Conservation (phyloP, 169 alveolate genomes). For the Toxoplasma gondii region DNA sequence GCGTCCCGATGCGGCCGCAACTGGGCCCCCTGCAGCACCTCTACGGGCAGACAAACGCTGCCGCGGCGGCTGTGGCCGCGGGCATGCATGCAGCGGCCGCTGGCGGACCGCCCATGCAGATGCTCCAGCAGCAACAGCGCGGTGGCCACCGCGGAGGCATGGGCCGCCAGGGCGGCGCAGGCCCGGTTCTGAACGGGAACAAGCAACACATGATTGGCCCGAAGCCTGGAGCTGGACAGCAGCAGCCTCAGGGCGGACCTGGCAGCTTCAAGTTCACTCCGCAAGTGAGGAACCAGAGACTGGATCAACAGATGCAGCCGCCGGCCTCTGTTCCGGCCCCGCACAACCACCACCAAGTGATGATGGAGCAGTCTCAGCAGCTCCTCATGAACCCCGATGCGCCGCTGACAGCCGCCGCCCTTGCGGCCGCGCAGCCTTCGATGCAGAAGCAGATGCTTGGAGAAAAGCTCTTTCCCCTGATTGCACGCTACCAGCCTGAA, state of each 20-base stretch:
- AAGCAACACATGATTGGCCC: not conserved
- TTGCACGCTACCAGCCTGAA: constrained; percentile 92
- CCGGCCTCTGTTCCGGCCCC: constrained; percentile 8
- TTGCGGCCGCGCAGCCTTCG: constrained; percentile 81
- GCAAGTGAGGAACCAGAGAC: constrained; percentile 69
- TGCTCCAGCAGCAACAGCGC: constrained; percentile 50
- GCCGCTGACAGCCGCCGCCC: constrained; percentile 65
- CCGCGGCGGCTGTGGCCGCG: constrained; percentile 54
- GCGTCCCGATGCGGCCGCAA: constrained; percentile 50
- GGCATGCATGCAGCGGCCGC: constrained; percentile 49
- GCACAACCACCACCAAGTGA: constrained; percentile 29
- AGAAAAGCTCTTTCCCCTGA: constrained; percentile 91
- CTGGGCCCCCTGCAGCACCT: constrained; percentile 59
- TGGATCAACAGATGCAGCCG: constrained; percentile 63
- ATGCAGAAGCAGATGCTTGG: constrained; percentile 96
- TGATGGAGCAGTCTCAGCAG: constrained; percentile 47
- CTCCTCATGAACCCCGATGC: constrained; percentile 55
- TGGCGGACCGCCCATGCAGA: constrained; percentile 34
- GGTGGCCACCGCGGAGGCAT: constrained; percentile 56
- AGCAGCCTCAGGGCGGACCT: constrained; percentile 43
- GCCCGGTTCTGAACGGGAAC: not conserved
- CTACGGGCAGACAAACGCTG: constrained; percentile 62
- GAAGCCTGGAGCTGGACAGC: constrained; percentile 47
- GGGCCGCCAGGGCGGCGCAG: constrained; percentile 48
- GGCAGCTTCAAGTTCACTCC: constrained; percentile 69